Conservation (phyloP, 176 grass and related monocot species). For the Aegilops umbellulata region DNA sequence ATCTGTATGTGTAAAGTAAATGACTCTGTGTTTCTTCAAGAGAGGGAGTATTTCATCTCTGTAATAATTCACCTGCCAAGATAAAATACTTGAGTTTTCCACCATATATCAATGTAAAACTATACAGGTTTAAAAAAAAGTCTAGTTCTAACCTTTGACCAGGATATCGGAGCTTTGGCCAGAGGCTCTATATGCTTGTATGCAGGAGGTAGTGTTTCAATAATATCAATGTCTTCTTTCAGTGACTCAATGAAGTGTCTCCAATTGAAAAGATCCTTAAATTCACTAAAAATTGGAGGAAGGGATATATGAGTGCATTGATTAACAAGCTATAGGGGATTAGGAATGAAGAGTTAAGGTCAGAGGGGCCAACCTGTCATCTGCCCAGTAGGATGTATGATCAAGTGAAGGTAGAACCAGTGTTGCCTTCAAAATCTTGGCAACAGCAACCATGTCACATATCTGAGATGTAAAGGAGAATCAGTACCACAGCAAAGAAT, state of each 20-base stretch:
- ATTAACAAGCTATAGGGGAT: slow-evolving; percentile 16
- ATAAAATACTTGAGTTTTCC: slow-evolving; percentile 25
- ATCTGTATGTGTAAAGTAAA: slow-evolving; percentile 99
- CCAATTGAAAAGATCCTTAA: slow-evolving; percentile 99
- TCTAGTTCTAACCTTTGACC: slow-evolving; percentile 82
- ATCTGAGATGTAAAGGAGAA: slow-evolving; percentile 68
- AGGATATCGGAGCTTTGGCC: slow-evolving; percentile 90
- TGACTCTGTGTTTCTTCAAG: slow-evolving; percentile 87
- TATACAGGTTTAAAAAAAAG: not conserved
- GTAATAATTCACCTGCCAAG: slow-evolving; percentile 84
- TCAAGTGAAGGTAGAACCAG: slow-evolving; percentile 97
- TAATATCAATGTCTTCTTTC: slow-evolving; percentile 92
- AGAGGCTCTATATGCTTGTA: slow-evolving; percentile 70
- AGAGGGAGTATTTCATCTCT: slow-evolving; percentile 87
- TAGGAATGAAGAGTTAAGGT: slow-evolving; percentile 13
- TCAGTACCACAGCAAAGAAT: slow-evolving; percentile 16
- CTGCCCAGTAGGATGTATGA: slow-evolving; percentile 98
- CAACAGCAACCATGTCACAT: slow-evolving; percentile 98
- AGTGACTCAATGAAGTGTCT: slow-evolving; percentile 90
- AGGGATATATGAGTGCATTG: slow-evolving; percentile 2
- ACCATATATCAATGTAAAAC: slow-evolving; percentile 29
- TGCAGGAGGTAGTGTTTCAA: slow-evolving; percentile 71
- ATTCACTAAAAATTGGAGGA: slow-evolving; percentile 61
- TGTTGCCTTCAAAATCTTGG: slow-evolving; percentile 95
- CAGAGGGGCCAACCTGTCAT: slow-evolving; percentile 61